phyloP scores from a whole-genome alignment of 2,329 filamentous ascomycete genomes.

The Cladosporium austrohemisphaericum region DNA sequence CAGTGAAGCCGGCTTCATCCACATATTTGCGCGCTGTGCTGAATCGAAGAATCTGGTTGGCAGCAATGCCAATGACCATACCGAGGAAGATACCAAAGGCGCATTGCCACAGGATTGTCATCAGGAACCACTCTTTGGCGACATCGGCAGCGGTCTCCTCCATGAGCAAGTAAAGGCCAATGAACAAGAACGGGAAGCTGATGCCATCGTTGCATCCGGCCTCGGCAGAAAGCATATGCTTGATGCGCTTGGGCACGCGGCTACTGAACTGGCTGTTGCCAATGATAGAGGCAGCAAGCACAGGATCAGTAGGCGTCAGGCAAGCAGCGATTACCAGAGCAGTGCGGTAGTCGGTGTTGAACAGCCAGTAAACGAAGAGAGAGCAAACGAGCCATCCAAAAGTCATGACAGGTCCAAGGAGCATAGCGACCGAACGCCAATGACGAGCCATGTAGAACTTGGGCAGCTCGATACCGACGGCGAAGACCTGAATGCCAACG shows the following conservation, averaged over 20 bases:
- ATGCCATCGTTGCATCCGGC: conserved; percentile 55
- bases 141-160: conserved; percentile 37
- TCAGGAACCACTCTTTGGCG: conserved; percentile 50
- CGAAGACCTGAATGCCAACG: conserved; percentile 43
- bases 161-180: conserved; percentile 47
- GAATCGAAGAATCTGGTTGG: conserved; percentile 49
- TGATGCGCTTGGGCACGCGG: conserved; percentile 50
- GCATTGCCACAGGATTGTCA: conserved; percentile 56
- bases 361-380: conserved; percentile 45
- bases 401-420: conserved; percentile 52
- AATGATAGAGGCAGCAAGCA: conserved; percentile 53
- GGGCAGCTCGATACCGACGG: conserved; percentile 36
- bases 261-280: conserved; percentile 52
- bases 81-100: conserved; percentile 47
- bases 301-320: conserved; percentile 55
- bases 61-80: conserved; percentile 44
- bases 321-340: conserved; percentile 53
- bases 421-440: conserved; percentile 49
- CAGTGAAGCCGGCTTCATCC: conserved; percentile 48
- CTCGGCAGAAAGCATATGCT: conserved; percentile 52
- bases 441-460: conserved; percentile 48
- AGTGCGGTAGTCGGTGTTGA: conserved; percentile 44
- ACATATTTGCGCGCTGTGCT: conserved; percentile 45
- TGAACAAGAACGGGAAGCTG: conserved; percentile 55
- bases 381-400: conserved; percentile 48